Evolutionary conservation across 2,329 filamentous ascomycete genomes (phyloP), one percentile per base, ranked within the genome.

Genomic region (Zymoseptoria brevis): DNA sequence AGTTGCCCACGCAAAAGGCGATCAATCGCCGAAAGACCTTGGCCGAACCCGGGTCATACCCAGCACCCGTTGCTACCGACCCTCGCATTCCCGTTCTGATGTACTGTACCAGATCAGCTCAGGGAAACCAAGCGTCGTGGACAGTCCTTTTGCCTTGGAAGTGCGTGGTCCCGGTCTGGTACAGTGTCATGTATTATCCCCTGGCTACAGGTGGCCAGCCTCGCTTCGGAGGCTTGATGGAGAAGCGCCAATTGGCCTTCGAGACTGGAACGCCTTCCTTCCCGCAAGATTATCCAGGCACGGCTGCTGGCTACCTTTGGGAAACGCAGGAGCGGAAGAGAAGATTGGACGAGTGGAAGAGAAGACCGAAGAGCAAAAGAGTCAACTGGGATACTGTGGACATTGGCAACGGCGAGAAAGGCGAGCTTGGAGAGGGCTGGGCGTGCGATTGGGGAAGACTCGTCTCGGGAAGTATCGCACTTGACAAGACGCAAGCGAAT

Each of bases 111-210:
- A 56, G 59, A 6, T 59, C 29, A n/a, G 76, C 73, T 9, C 81
- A 80, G 53, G 50, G 53, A 50, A 51, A 19, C 1, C 85, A 87
- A 53, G 87, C 87, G 0, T 86, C 81, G 0, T 97, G 91, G 90
- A 94, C 87, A 0, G 72, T 97, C 1, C 79, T 97, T 22, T 81
- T 94, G 2, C 94, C 94, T 0, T 96, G 93, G 90, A 91, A 89
- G 70, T 96, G 89, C 67, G 87, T 97, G 41, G 79, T 85, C 41
- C 84, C 90, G 0, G 79, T 96, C 30, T 99, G 94, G 94, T 87
- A 93, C 67, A 86, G 84, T 53, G 75, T 97, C 13, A 87, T 96
- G 75, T 90, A 90, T 69, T 90, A 87, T 60, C 89, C 90, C 0
- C 79, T 95, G 0, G 88, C 86, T 0, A 88, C 86, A 0, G 91